Evolutionary conservation across 1,284 basidiomycete species (phyloP).

Genomic region (Sanghuangporus baumii): DNA sequence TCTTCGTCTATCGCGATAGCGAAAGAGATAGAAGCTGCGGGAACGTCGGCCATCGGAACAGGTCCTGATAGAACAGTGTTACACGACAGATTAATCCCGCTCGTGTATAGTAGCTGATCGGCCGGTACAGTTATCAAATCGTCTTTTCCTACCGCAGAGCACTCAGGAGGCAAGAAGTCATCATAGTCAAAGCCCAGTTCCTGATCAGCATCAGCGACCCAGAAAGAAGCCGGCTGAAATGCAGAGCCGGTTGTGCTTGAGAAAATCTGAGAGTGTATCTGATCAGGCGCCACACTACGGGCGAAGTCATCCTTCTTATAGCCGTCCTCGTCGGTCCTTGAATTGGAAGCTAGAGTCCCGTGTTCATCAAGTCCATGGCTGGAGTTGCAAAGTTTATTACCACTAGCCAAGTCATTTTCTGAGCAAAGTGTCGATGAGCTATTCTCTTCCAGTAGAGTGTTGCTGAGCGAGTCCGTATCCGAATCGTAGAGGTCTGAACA

Average conservation of each 20-base stretch:
- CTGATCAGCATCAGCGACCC: slow-evolving; percentile 6
- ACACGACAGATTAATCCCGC: not conserved
- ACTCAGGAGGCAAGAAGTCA: not conserved
- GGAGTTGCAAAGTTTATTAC: not conserved
- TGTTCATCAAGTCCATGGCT: not conserved
- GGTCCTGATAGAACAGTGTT: not conserved
- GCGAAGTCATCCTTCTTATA: not conserved
- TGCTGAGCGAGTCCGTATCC: slow-evolving; percentile 3
- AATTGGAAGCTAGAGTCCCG: not conserved
- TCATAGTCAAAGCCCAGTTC: not conserved
- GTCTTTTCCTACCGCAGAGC: not conserved
- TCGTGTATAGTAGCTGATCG: not conserved
- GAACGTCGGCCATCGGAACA: not conserved
- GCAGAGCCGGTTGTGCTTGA: not conserved
- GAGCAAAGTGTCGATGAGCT: not conserved
- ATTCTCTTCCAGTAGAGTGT: not conserved
- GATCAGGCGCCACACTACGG: not conserved
- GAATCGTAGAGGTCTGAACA: slow-evolving; percentile 1
- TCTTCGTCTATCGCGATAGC: not conserved
- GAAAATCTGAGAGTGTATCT: not conserved
- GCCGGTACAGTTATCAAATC: not conserved
- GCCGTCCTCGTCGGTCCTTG: not conserved
- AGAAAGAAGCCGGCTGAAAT: not conserved
- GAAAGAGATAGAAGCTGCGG: not conserved
- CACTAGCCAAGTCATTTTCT: not conserved